phyloP scores from a whole-genome alignment of 139 green algal genomes.

The Tetraselmis chui region DNA sequence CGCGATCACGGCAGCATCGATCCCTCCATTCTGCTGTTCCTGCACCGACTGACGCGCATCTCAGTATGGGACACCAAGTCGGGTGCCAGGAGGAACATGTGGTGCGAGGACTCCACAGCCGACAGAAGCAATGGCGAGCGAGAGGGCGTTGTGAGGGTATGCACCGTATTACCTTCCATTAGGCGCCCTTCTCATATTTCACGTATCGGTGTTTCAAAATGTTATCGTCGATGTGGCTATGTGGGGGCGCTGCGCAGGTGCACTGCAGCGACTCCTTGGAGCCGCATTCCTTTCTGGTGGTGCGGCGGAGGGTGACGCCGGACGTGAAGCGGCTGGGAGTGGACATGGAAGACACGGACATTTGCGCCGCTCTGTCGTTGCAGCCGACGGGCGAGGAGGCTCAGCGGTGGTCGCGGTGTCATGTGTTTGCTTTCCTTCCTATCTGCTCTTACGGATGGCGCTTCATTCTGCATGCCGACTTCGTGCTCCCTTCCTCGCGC shows the following conservation, averaged over 20 bases:
- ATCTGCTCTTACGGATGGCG: slow-evolving; percentile 9
- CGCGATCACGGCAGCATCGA: slow-evolving; percentile 9
- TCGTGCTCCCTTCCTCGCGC: slow-evolving; percentile 32
- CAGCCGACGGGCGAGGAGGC: not conserved
- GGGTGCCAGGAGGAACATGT: not conserved
- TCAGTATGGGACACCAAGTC: slow-evolving; percentile 1
- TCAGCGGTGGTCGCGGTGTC: not conserved
- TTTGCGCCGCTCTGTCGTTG: not conserved
- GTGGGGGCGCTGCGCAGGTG: not conserved
- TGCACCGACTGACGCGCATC: slow-evolving; percentile 28
- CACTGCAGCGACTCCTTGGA: not conserved
- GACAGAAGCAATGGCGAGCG: too few species aligned
- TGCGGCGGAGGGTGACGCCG: not conserved
- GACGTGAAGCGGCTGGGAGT: not conserved
- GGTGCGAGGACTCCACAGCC: not conserved
- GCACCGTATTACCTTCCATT: too few species aligned
- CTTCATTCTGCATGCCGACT: slow-evolving; percentile 30
- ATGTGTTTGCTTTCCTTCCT: slow-evolving; percentile 18
- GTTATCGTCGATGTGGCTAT: too few species aligned
- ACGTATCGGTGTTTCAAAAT: too few species aligned
- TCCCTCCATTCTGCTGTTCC: slow-evolving; percentile 45
- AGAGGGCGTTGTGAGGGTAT: too few species aligned
- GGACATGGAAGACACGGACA: not conserved
- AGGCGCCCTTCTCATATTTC: too few species aligned
- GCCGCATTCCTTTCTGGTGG: not conserved